A percentile compares a stretch with the other conserved stretches of the same genome.
Conservation (phyloP, 164 flowering plant species). For the Amborella trichopoda region DNA sequence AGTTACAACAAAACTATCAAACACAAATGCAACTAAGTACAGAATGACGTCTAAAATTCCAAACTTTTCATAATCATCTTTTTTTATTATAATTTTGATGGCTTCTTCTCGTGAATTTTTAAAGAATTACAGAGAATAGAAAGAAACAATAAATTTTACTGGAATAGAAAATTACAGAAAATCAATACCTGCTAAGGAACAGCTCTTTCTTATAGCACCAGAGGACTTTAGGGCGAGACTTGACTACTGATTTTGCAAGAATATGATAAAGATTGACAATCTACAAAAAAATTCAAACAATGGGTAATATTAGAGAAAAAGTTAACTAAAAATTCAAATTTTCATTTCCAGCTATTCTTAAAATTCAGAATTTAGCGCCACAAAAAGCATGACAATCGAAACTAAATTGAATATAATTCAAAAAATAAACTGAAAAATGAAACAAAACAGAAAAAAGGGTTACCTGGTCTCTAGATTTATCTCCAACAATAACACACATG, state of each 20-base stretch:
- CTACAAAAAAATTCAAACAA: constrained; percentile 23
- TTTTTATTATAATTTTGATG: too few species aligned
- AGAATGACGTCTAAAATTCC: too few species aligned
- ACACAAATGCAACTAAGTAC: too few species aligned
- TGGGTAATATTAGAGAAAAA: too few species aligned
- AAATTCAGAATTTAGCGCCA: background rate
- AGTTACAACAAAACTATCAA: too few species aligned
- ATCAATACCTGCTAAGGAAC: constrained; percentile 79
- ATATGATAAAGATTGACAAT: constrained; percentile 80
- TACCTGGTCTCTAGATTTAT: constrained; percentile 88
- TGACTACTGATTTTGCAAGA: constrained; percentile 47
- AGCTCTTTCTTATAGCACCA: constrained; percentile 95
- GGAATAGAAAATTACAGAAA: background rate
- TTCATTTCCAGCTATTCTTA: background rate
- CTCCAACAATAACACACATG: constrained; percentile 76
- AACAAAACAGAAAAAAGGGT: background rate
- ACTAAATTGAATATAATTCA: background rate
- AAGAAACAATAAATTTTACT: too few species aligned
- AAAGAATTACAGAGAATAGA: too few species aligned
- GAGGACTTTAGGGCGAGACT: constrained; percentile 52
- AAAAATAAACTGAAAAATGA: background rate
- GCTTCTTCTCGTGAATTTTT: too few species aligned
- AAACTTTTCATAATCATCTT: too few species aligned
- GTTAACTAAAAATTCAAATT: too few species aligned
- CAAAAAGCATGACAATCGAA: background rate